Evolutionary conservation across 148 eudicot species (phyloP).

Genomic region (Vaccinium corymbosum): DNA sequence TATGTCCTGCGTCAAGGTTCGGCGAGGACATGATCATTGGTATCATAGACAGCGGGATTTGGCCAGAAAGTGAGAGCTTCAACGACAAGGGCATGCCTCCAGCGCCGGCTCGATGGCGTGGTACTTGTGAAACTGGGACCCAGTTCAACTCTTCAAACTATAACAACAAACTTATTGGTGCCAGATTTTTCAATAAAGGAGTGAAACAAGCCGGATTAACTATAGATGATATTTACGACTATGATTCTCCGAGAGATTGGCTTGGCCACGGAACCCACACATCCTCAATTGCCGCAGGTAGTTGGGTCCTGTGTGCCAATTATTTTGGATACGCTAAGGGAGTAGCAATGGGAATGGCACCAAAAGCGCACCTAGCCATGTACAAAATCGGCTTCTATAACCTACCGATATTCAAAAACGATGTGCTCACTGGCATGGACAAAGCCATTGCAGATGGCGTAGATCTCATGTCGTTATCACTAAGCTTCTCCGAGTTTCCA

Average conservation of each 20-base stretch:
- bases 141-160: slow-evolving; percentile 32
- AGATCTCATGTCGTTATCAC: slow-evolving; percentile 36
- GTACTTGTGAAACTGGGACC: slow-evolving; percentile 31
- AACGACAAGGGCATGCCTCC: slow-evolving; percentile 22
- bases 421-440: slow-evolving; percentile 39
- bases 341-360: slow-evolving; percentile 31
- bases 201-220: background rate
- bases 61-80: slow-evolving; percentile 40
- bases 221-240: slow-evolving; percentile 13
- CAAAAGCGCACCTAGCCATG: slow-evolving; percentile 43
- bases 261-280: slow-evolving; percentile 53
- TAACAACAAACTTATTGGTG: slow-evolving; percentile 30
- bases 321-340: background rate
- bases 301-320: background rate
- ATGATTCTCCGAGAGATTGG: slow-evolving; percentile 34
- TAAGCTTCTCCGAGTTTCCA: slow-evolving; percentile 14
- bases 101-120: slow-evolving; percentile 39
- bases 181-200: background rate
- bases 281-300: slow-evolving; percentile 42
- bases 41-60: slow-evolving; percentile 44
- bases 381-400: slow-evolving; percentile 35
- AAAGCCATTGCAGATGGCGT: slow-evolving; percentile 36
- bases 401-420: slow-evolving; percentile 37
- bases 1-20: slow-evolving; percentile 7
- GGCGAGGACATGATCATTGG: slow-evolving; percentile 32